Conservation (phyloP, 176 grass and related monocot genomes). For the Neostapfia colusana region DNA sequence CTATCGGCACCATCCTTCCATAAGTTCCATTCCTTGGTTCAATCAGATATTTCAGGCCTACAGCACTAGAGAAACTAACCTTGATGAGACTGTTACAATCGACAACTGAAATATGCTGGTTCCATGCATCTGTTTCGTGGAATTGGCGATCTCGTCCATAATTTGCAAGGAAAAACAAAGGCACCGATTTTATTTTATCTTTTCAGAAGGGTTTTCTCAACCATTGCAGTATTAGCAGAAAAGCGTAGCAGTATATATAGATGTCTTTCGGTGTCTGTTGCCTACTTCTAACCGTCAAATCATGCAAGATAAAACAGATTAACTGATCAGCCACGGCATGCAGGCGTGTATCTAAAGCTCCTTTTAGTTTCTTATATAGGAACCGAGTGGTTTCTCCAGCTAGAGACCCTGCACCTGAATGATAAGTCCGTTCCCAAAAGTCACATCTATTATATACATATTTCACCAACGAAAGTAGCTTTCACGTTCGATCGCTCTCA, state of each 20-base stretch:
- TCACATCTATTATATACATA: too few species aligned
- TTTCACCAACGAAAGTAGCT: too few species aligned
- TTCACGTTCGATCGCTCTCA: too few species aligned
- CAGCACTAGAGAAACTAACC: too few species aligned
- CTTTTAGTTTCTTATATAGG: constrained; percentile 11
- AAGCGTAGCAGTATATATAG: neutral
- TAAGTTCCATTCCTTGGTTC: neutral
- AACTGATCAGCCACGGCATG: neutral
- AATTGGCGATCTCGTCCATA: neutral
- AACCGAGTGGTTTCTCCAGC: constrained; percentile 26
- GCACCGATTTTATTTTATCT: neutral
- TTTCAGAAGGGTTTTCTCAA: neutral
- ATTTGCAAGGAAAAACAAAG: too few species aligned
- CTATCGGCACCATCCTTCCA: neutral
- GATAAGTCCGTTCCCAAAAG: constrained; percentile 47
- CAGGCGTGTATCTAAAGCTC: neutral
- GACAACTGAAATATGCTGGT: neutral
- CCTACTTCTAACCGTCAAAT: constrained; percentile 12
- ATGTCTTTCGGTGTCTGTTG: neutral
- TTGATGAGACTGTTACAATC: too few species aligned
- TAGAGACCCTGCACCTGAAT: constrained; percentile 6
- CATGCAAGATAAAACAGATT: constrained; percentile 16
- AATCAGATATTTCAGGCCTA: neutral
- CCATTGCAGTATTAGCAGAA: neutral
- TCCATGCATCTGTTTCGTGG: neutral